Evolutionary conservation across 2,329 filamentous ascomycete genomes (phyloP).

Genomic region (Lachnellula willkommii): DNA sequence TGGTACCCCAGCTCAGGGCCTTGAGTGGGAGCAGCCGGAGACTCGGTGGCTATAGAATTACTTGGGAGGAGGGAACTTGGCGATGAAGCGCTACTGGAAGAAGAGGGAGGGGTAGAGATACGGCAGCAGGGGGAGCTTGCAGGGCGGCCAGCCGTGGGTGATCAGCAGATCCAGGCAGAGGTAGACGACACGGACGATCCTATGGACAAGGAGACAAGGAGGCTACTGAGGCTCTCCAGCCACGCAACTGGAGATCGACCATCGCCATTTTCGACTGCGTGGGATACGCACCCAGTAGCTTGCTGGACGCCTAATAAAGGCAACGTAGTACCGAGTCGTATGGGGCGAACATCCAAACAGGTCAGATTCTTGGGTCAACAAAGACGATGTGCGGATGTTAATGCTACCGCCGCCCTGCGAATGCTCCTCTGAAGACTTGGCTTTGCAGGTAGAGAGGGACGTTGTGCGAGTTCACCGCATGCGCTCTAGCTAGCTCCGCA

Average conservation of each 20-base stretch:
- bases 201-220: constrained; percentile 14
- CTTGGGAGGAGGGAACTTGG: constrained; percentile 1
- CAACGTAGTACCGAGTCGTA: constrained; percentile 20
- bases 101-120: constrained; percentile 8
- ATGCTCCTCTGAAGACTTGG: constrained; percentile 16
- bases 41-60: constrained; percentile 2
- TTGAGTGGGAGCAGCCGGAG: constrained; percentile 11
- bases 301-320: constrained; percentile 16
- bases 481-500: constrained; percentile 8
- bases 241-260: constrained; percentile 8
- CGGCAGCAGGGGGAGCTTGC: constrained; percentile 8
- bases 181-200: constrained; percentile 9
- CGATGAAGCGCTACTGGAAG: constrained; percentile 2
- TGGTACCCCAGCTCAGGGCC: constrained; percentile 10
- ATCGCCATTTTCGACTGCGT: constrained; percentile 16
- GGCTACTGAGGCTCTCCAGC: constrained; percentile 12
- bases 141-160: constrained; percentile 10
- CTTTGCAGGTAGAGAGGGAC: constrained; percentile 11
- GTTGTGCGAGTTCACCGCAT: constrained; percentile 17
- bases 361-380: constrained; percentile 20
- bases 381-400: constrained; percentile 18
- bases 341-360: constrained; percentile 17
- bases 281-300: constrained; percentile 12
- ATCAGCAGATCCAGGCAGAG: constrained; percentile 12
- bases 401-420: constrained; percentile 17